Base-by-base conservation (phyloP, 176 grass and related monocot genomes). In the Bromus sterilis region DNA sequence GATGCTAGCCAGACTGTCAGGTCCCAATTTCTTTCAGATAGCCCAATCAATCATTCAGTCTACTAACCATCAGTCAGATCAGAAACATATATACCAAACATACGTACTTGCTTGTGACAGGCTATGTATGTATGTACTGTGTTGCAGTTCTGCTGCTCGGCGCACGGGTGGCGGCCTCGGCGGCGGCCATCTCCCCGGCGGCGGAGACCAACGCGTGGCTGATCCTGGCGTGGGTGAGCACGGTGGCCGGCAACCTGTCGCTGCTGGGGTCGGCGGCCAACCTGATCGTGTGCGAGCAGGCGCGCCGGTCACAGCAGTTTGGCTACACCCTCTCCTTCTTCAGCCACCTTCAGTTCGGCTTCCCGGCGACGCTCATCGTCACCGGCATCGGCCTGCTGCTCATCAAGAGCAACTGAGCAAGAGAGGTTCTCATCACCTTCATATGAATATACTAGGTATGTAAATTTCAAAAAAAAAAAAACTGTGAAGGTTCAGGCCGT, bases 221-320 rank as follows among this genome's bases (percentile, higher is more conserved):
- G 13, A 75, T 95, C 83, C 82, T 98, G 59, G 95, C 95, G 6
- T 98, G 95, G 95, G 93, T 92, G 36, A 98, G 95, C 69, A 98
- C 95, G 64, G 95, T 95, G 33, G 95, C 95, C 58, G 95, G 95
- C 29, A 98, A 98, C 76, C 92, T 98, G 25, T 98, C 95, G 2
- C 93, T 98, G 0, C 86, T 98, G 3, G 92, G 92, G 24, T 98
- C 92, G 1, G 95, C 95, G 4, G 95, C 95, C 2, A 98, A 98
- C 82, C 70, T 95, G 9, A 98, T 98, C 39, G 92, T 98, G 11
- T 98, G 95, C 65, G 95, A 98, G 89, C 95, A 98, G 71, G 92
- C 95, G 2, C 88, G 90, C 16, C 55, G 95, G 18, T 89, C 90
- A 1, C 83, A 83, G 58, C 91, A 92, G 2, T 82, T 55, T 18